Base-by-base conservation (phyloP, 176 grass and related monocot species). In the Triticum dicoccoides region DNA sequence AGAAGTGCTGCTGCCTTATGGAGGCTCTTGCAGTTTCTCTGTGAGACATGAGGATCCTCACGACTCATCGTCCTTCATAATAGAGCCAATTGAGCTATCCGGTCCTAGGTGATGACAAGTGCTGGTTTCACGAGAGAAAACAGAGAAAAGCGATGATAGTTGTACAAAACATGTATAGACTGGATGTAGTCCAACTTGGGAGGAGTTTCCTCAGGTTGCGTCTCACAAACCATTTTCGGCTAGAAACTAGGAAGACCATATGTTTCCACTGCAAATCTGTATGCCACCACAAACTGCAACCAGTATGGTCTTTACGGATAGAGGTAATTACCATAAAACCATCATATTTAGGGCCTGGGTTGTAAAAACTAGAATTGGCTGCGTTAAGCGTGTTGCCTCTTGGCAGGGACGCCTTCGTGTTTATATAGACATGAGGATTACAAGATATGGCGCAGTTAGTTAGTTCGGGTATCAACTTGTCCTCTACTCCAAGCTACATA, bases 11-110 rank as follows among this genome's bases (percentile, higher is more conserved):
- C n/a, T 84, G 20, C 73, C 72, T 49, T 75, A 86, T 11, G 82
- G 82, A 13, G 88, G 81, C n/a, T 88, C 90, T 73, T 90, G 81
- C 73, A 96, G 94, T 91, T 92, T 92, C 72, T 96, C 97, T 52
- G 52, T 88, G 21, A 90, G 90, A 54, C 87, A 90, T n/a, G 97
- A 93, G 73, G 97, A 89, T 86, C 86, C 86, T 65, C 91, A 99
- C 51, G 97, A 99, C 89, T 91, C 94, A 33, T 96, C 92, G 1
- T 96, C 97, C 77, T 99, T 99, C 51, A 94, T 99, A 23, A 96
- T 99, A 75, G 97, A 99, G 47, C 87, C 97, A n/a, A 94, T 96
- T 24, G 91, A 98, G 61, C 88, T 98, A 62, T 98, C 94, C 51
- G 97, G 97, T 5, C 97, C 97, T 24, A 94, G 97, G 91, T 99